Percentiles rank a stretch among this genome's conserved stretches.
These are phyloP conservation scores for Triticum monococcum DNA, from an alignment of 176 grass and related monocot species.

Conservation along the genomic window DNA sequence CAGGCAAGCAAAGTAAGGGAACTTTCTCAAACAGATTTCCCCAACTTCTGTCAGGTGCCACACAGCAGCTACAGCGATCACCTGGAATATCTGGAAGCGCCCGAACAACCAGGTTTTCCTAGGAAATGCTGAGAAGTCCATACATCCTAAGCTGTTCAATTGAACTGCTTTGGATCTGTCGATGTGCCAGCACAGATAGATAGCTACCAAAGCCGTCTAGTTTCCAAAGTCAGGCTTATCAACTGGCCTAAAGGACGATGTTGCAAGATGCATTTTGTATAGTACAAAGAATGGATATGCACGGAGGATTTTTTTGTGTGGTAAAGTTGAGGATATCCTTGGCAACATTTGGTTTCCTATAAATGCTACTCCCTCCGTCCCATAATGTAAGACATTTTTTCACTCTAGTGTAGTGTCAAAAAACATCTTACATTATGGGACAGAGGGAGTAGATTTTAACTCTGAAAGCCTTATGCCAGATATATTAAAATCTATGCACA, in stretches of 20 bases:
- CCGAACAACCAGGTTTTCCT: neutral
- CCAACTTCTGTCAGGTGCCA: neutral
- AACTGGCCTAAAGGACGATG: neutral
- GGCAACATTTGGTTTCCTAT: neutral
- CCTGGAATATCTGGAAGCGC: neutral
- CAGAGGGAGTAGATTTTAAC: neutral
- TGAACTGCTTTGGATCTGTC: neutral
- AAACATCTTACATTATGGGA: too few relatives aligned
- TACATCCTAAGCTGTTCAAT: neutral
- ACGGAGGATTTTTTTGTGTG: neutral
- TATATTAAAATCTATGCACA: neutral
- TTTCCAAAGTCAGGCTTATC: neutral
- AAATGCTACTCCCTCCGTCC: too few relatives aligned
- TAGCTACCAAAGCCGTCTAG: neutral
- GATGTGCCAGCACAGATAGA: neutral
- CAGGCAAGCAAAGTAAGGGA: neutral
- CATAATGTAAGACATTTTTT: too few relatives aligned
- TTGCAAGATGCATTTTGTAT: neutral
- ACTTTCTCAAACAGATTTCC: neutral
- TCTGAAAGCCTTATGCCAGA: neutral
- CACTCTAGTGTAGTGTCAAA: too few relatives aligned
- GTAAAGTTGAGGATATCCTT: neutral
- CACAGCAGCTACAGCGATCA: neutral
- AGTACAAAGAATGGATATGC: neutral
- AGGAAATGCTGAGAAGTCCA: neutral